Base-by-base conservation (phyloP, 129 eudicot genomes). In the Lonicera japonica region DNA sequence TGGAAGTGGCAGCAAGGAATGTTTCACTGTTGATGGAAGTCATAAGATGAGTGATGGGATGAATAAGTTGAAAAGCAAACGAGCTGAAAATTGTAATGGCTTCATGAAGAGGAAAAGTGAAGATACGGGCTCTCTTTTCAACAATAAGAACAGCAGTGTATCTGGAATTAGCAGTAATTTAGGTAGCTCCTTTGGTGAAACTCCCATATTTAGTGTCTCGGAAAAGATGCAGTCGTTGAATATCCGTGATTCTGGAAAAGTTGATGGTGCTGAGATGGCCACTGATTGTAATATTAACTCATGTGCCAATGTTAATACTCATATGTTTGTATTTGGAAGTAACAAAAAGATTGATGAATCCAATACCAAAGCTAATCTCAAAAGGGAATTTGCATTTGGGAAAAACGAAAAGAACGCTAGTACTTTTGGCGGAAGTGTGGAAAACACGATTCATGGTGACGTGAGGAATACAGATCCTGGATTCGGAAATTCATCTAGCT, bases 161-260 rank as follows among this genome's bases (percentile, higher is more conserved):
- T 70, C 55, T 60, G 70, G 73, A 65, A 67, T 65, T 70, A 56
- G 66, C 8, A 17, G 54, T 70, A 63, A 22, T 71, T 46, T 60
- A 45, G 45, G 66, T 64, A 59, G 60, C 63, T 68, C 21, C 51
- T 71, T 47, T 39, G 60, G 38, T 40, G 41, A 72, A 23, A 61
- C 21, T 66, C 53, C 60, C 50, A 59, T 12, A 48, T 75, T 41
- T 66, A 70, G 82, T 58, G 60, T 84, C 41, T 60, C 72, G 5
- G 73, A 73, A 47, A 84, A 80, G 61, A 45, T 83, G 75, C 77
- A 80, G 83, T 54, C 64, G 47, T 71, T 85, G 69, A 77, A 66
- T 18, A 71, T 80, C 39, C 63, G 66, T 61, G 76, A 68, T 58
- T 69, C 73, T 50, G 54, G 45, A 55, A 66, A 63, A 46, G 70